Conservation (phyloP, 306 rosid species). For the Quercus gilva region DNA sequence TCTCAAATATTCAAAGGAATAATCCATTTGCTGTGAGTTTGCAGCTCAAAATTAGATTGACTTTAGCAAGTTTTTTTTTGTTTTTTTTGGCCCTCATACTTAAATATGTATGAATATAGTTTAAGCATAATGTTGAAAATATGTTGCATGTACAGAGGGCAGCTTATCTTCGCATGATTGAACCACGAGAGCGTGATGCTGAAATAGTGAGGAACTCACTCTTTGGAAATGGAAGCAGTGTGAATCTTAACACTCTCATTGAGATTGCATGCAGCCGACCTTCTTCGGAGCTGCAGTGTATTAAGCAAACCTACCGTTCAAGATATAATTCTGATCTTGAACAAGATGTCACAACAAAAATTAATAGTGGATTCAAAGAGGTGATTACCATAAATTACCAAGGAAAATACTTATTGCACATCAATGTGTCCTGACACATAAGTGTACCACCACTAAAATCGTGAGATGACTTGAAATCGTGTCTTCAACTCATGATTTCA, state of each 20-base stretch:
- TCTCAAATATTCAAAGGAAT: conserved; percentile 12
- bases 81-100: no score
- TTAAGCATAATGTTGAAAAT: background rate
- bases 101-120: no score
- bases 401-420: no score
- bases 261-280: conserved; percentile 18
- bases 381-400: background rate
- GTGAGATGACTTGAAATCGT: no score
- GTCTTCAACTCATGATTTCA: no score
- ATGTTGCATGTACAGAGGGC: background rate
- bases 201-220: conserved; percentile 24
- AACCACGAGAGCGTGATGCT: conserved; percentile 25
- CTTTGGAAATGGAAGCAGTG: background rate
- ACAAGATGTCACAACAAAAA: background rate
- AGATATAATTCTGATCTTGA: conserved; percentile 16
- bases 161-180: conserved; percentile 24
- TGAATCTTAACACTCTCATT: conserved; percentile 2
- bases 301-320: conserved; percentile 14
- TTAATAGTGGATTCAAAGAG: conserved; percentile 17
- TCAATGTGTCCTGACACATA: no score
- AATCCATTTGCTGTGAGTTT: conserved; percentile 19
- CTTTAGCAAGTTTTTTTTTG: no score
- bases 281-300: conserved; percentile 17
- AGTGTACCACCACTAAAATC: no score
- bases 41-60: background rate